Evolutionary conservation across 1,284 basidiomycete species (phyloP).

Genomic region (Phenoliferia sp.): DNA sequence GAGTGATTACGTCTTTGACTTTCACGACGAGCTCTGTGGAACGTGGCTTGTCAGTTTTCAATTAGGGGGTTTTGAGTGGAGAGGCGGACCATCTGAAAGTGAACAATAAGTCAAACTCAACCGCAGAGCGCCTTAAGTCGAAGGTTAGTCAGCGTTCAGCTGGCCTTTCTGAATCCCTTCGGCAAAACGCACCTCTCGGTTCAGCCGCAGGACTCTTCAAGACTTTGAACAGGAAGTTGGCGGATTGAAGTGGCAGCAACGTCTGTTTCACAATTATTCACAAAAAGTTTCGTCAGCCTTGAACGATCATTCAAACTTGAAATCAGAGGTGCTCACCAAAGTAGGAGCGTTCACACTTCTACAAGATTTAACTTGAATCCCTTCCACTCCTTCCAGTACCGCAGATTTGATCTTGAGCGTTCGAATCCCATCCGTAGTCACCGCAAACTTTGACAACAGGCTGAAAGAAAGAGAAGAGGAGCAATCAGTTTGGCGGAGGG

Average conservation of each 20-base stretch:
- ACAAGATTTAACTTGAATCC: constrained; percentile 17
- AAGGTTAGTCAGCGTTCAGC: neutral
- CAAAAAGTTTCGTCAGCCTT: neutral
- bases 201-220: constrained; percentile 21
- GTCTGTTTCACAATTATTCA: constrained; percentile 48
- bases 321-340: constrained; percentile 8
- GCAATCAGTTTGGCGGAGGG: constrained; percentile 7
- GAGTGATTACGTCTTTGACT: neutral
- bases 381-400: constrained; percentile 46
- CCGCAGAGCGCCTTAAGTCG: constrained; percentile 59
- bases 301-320: no score
- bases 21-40: constrained; percentile 7
- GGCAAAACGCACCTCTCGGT: neutral
- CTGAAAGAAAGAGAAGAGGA: constrained; percentile 45
- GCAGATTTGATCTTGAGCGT: constrained; percentile 62
- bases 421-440: constrained; percentile 66
- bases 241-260: constrained; percentile 61
- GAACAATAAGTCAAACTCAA: constrained; percentile 64
- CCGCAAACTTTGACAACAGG: constrained; percentile 70
- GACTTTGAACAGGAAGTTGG: constrained; percentile 66
- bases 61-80: neutral
- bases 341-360: neutral
- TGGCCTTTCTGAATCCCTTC: constrained; percentile 49
- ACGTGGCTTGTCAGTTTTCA: constrained; percentile 8
- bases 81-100: constrained; percentile 60